phyloP scores from a whole-genome alignment of 352 stramenopile genomes.

The Phytophthora rubi region DNA sequence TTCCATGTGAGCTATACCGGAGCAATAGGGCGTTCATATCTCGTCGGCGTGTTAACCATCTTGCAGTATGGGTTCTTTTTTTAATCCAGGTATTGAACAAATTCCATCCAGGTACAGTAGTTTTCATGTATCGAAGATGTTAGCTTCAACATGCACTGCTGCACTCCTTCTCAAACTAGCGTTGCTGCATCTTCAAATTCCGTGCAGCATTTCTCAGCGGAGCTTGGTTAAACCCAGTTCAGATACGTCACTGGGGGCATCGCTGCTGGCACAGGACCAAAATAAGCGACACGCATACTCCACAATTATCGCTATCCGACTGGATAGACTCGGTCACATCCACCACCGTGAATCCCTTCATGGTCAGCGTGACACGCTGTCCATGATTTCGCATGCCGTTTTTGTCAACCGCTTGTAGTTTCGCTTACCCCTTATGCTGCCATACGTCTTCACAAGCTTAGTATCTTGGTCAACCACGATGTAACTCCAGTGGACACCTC shows the following conservation, averaged over 20 bases:
- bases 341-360: neutral
- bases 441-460: conserved; percentile 9
- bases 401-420: neutral
- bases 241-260: conserved; percentile 1
- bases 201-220: conserved; percentile 1
- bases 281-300: conserved; percentile 3
- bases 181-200: conserved; percentile 4
- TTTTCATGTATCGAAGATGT: conserved; percentile 9
- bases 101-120: neutral
- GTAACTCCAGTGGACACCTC: conserved; percentile 5
- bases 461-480: conserved; percentile 1
- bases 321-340: conserved; percentile 3
- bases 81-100: neutral
- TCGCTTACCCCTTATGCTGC: conserved; percentile 5
- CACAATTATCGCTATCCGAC: conserved; percentile 17
- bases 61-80: too few species aligned
- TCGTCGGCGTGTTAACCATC: neutral
- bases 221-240: neutral
- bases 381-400: conserved; percentile 1
- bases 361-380: neutral
- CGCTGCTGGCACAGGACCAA: conserved; percentile 1
- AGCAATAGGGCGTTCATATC: neutral
- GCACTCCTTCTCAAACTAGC: neutral
- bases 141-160: neutral
- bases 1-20: conserved; percentile 5